A percentile compares a stretch with the other conserved stretches of the same genome.
Conservation (phyloP, 306 rosid species). For the Chamaecrista fasciculata region DNA sequence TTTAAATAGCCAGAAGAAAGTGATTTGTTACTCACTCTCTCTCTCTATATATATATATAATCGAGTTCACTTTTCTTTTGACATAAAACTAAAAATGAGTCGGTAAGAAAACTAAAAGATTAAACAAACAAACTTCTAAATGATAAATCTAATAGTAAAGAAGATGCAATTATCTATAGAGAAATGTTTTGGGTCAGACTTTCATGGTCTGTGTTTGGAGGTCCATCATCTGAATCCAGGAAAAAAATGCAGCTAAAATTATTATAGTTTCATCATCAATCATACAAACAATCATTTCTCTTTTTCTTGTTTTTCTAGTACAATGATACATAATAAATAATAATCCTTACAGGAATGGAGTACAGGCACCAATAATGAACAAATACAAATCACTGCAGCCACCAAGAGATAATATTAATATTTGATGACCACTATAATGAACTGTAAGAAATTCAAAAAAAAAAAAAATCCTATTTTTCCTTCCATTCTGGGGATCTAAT, state of each 20-base stretch:
- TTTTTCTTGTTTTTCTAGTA: slow-evolving; percentile 10
- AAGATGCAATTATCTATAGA: too few relatives aligned
- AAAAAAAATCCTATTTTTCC: slow-evolving; percentile 19
- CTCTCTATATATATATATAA: too few relatives aligned
- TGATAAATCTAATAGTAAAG: too few relatives aligned
- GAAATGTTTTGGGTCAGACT: too few relatives aligned
- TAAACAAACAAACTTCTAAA: too few relatives aligned
- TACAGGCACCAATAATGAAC: slow-evolving; percentile 32
- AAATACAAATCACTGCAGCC: slow-evolving; percentile 29
- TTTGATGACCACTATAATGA: slow-evolving; percentile 35
- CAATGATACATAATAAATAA: slow-evolving; percentile 29
- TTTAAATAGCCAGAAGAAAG: too few relatives aligned
- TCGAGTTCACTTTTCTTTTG: too few relatives aligned
- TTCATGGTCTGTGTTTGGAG: too few relatives aligned
- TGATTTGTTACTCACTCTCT: too few relatives aligned
- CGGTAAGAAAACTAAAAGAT: too few relatives aligned
- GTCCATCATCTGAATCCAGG: not conserved
- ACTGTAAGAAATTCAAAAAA: not conserved
- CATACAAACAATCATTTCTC: not conserved
- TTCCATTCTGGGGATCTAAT: slow-evolving; percentile 18
- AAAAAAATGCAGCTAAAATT: not conserved
- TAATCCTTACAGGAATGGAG: slow-evolving; percentile 22
- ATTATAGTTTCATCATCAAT: not conserved
- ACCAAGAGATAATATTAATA: slow-evolving; percentile 28
- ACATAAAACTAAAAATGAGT: too few relatives aligned